Conservation (phyloP, 768 basidiomycete species). For the Kwoniella botswanensis region DNA sequence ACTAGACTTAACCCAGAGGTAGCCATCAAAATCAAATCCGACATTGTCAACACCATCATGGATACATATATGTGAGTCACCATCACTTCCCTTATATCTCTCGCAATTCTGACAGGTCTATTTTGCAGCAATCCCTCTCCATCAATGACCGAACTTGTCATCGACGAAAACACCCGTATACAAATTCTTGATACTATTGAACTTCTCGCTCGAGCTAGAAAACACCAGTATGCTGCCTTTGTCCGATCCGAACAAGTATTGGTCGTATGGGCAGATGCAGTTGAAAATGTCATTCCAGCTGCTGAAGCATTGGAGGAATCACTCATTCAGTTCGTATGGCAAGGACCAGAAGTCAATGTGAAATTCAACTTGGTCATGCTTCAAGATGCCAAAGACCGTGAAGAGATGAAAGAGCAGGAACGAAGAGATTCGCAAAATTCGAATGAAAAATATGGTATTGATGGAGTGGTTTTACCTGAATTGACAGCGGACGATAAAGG, state of each 20-base stretch:
- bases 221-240: conserved; percentile 89
- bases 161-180: conserved; percentile 80
- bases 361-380: conserved; percentile 46
- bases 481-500: conserved; percentile 41
- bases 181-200: conserved; percentile 81
- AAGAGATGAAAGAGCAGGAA: conserved; percentile 28
- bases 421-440: conserved; percentile 18
- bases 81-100: conserved; percentile 62
- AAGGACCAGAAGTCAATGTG: conserved; percentile 54
- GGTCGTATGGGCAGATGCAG: conserved; percentile 79
- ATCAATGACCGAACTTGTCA: conserved; percentile 54
- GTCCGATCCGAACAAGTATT: conserved; percentile 82
- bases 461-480: conserved; percentile 22
- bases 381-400: conserved; percentile 34
- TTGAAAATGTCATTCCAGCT: conserved; percentile 72
- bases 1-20: conserved; percentile 78
- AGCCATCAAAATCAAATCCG: conserved; percentile 72
- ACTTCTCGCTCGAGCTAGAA: conserved; percentile 75
- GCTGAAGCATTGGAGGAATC: conserved; percentile 66
- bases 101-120: not conserved
- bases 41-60: conserved; percentile 41
- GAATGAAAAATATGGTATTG: conserved; percentile 23
- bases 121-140: conserved; percentile 32
- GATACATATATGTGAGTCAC: conserved; percentile 49
- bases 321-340: conserved; percentile 82